Evolutionary conservation across 2,329 filamentous ascomycete species (phyloP).

Genomic region (Colletotrichum truncatum): DNA sequence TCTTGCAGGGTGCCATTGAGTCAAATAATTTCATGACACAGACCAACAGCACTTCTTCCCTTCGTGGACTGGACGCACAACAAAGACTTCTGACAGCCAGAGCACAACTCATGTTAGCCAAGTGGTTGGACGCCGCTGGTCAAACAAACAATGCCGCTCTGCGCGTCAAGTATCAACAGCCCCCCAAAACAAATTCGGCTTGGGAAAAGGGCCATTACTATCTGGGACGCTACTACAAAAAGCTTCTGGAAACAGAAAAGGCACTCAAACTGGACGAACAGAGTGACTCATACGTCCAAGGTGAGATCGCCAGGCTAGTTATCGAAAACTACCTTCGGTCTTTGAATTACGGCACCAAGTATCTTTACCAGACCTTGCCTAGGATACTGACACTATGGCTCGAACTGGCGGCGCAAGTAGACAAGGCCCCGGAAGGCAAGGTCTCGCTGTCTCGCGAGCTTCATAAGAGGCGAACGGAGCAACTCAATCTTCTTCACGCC

Average conservation of each 20-base stretch:
- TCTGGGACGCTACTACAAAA: conserved; percentile 96
- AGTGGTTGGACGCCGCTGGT: conserved; percentile 96
- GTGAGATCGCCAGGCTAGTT: conserved; percentile 86
- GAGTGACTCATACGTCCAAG: conserved; percentile 77
- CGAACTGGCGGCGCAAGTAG: conserved; percentile 82
- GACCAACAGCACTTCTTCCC: conserved; percentile 48
- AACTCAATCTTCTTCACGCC: conserved; percentile 75
- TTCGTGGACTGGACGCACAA: conserved; percentile 53
- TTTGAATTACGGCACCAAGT: conserved; percentile 89
- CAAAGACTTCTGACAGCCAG: conserved; percentile 74
- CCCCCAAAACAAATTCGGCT: conserved; percentile 72
- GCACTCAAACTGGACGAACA: conserved; percentile 79
- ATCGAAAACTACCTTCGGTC: conserved; percentile 94
- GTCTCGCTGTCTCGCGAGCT: conserved; percentile 62
- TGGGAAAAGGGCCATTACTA: conserved; percentile 99
- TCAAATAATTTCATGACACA: conserved; percentile 76
- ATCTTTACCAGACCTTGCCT: conserved; percentile 93
- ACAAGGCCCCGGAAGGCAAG: conserved; percentile 67
- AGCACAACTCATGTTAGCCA: conserved; percentile 88
- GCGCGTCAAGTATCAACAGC: conserved; percentile 83
- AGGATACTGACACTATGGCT: conserved; percentile 94
- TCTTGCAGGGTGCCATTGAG: conserved; percentile 85
- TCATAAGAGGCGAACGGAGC: conserved; percentile 65
- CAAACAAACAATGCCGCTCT: conserved; percentile 87
- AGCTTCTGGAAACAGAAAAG: conserved; percentile 90